Evolutionary conservation across 257 asterid species (phyloP).

Genomic region (Datura wrightii): DNA sequence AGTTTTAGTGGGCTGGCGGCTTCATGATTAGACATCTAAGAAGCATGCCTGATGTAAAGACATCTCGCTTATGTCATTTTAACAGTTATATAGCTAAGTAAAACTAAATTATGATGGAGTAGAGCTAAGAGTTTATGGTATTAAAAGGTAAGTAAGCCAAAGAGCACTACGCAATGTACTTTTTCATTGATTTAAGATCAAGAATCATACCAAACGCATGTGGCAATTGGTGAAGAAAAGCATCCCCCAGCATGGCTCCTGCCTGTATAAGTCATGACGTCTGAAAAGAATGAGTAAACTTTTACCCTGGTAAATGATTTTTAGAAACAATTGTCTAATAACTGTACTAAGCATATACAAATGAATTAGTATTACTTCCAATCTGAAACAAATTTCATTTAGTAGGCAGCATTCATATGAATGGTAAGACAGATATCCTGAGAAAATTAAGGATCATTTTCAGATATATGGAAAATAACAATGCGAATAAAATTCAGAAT

Average conservation of each 20-base stretch:
- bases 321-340: background rate
- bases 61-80: background rate
- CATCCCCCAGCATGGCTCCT: constrained; percentile 99
- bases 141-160: background rate
- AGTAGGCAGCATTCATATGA: background rate
- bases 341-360: background rate
- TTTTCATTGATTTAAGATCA: background rate
- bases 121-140: background rate
- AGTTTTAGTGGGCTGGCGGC: constrained; percentile 10
- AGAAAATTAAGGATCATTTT: background rate
- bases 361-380: background rate
- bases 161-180: background rate
- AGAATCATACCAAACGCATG: constrained; percentile 91
- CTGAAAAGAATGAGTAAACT: constrained; percentile 8
- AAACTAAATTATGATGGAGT: background rate
- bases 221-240: constrained; percentile 98
- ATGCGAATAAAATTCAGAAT: background rate
- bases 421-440: background rate
- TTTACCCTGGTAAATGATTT: constrained; percentile 1
- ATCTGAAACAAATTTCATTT: background rate
- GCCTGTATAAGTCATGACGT: constrained; percentile 61
- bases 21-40: constrained; percentile 22
- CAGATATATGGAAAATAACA: background rate
- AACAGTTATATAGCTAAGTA: background rate
- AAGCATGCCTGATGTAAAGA: constrained; percentile 23